These are phyloP conservation scores for Suillus ampliporus DNA, from an alignment of 768 basidiomycete species.

Conservation along the genomic window DNA sequence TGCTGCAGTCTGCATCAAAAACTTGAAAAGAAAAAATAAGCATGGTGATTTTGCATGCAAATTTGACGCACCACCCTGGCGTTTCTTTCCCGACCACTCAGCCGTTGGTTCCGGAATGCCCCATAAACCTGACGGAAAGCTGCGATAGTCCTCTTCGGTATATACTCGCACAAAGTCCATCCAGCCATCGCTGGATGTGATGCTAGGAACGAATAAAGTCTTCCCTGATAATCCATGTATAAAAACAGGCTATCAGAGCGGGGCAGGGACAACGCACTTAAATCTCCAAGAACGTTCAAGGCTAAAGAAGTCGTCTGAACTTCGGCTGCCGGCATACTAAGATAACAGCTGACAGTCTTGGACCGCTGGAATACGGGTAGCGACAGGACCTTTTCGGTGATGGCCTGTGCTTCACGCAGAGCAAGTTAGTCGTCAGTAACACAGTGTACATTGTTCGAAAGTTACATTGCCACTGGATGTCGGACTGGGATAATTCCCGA, in stretches of 20 bases:
- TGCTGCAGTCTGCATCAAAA: conserved; percentile 40
- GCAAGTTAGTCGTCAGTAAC: conserved; percentile 12
- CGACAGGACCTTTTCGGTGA: conserved; percentile 53
- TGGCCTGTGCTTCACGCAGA: conserved; percentile 31
- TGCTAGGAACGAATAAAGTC: conserved; percentile 71
- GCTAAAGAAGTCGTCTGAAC: conserved; percentile 62
- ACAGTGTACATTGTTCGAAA: background rate
- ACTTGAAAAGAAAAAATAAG: conserved; percentile 23
- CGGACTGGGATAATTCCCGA: conserved; percentile 45
- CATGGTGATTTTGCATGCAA: conserved; percentile 10
- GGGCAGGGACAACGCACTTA: conserved; percentile 46
- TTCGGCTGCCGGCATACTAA: conserved; percentile 81
- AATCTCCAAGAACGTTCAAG: conserved; percentile 52
- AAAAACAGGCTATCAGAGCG: background rate
- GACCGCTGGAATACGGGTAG: conserved; percentile 56
- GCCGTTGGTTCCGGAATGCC: conserved; percentile 72
- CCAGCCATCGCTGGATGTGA: conserved; percentile 46
- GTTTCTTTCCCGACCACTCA: conserved; percentile 47
- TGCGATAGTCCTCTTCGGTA: conserved; percentile 58
- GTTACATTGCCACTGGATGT: conserved; percentile 67
- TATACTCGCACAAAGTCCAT: conserved; percentile 77
- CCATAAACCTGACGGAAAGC: conserved; percentile 69
- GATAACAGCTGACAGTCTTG: conserved; percentile 69
- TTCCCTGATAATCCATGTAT: conserved; percentile 50
- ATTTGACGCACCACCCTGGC: conserved; percentile 55